A percentile compares a stretch with the other conserved stretches of the same genome.
Evolutionary conservation across 768 basidiomycete species (phyloP).

Genomic region (Podaxis mareebaensis): DNA sequence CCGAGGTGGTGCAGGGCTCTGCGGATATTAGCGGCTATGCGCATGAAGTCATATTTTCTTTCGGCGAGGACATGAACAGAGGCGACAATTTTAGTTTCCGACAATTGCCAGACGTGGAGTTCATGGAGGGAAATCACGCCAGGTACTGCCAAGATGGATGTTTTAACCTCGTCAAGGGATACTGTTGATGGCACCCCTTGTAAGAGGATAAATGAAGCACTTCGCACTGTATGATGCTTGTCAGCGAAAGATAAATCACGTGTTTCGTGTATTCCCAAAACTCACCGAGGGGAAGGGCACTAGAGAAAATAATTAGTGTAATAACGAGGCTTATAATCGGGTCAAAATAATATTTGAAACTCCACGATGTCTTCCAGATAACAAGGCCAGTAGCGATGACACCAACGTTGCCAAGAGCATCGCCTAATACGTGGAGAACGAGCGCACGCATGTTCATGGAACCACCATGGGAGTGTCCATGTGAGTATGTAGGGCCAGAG

Average conservation of each 20-base stretch:
- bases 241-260: no score
- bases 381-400: slow-evolving; percentile 94
- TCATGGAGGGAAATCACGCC: slow-evolving; percentile 91
- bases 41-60: slow-evolving; percentile 87
- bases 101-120: slow-evolving; percentile 96
- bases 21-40: slow-evolving; percentile 80
- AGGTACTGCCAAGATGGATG: slow-evolving; percentile 77
- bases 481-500: slow-evolving; percentile 24
- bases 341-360: slow-evolving; percentile 89
- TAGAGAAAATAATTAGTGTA: slow-evolving; percentile 95
- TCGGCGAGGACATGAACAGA: slow-evolving; percentile 93
- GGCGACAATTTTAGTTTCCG: slow-evolving; percentile 92
- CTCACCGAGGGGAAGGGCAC: slow-evolving; percentile 86
- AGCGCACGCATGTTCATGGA: slow-evolving; percentile 99
- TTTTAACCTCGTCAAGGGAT: slow-evolving; percentile 84
- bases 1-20: slow-evolving; percentile 85
- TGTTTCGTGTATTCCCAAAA: background rate
- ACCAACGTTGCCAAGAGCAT: slow-evolving; percentile 97
- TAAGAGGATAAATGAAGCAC: slow-evolving; percentile 91
- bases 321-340: slow-evolving; percentile 93
- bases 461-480: slow-evolving; percentile 49
- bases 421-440: slow-evolving; percentile 91
- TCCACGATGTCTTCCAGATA: slow-evolving; percentile 88
- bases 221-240: slow-evolving; percentile 54
- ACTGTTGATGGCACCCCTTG: slow-evolving; percentile 92